Evolutionary conservation across 306 rosid species (phyloP).

Genomic region (Vigna radiata): DNA sequence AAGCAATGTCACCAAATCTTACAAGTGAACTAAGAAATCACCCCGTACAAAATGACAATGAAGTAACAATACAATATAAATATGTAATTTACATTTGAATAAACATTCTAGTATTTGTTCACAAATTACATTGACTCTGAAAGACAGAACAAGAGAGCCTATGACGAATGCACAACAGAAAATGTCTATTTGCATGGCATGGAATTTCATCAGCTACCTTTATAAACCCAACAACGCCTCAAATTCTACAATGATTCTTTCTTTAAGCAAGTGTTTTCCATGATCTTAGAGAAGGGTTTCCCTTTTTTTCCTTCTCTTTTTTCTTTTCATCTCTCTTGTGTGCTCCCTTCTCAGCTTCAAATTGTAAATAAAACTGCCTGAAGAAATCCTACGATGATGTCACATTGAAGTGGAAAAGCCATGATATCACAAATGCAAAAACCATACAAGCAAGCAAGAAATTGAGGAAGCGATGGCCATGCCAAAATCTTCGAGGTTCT

Average conservation of each 20-base stretch:
- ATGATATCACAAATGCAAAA: slow-evolving; percentile 86
- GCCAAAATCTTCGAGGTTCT: slow-evolving; percentile 78
- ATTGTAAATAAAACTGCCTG: slow-evolving; percentile 26
- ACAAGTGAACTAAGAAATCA: too few species aligned
- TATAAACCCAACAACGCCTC: slow-evolving; percentile 38
- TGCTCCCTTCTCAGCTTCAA: slow-evolving; percentile 24
- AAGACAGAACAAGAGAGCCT: slow-evolving; percentile 37
- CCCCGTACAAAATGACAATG: not conserved
- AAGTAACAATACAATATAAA: slow-evolving; percentile 30
- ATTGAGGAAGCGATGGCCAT: slow-evolving; percentile 80
- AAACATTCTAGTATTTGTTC: slow-evolving; percentile 44
- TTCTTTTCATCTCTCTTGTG: slow-evolving; percentile 21
- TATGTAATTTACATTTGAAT: slow-evolving; percentile 47
- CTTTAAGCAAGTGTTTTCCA: slow-evolving; percentile 9
- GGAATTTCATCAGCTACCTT: slow-evolving; percentile 27
- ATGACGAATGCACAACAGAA: slow-evolving; percentile 47
- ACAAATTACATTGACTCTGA: slow-evolving; percentile 42
- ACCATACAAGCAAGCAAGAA: slow-evolving; percentile 93
- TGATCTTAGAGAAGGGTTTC: not conserved
- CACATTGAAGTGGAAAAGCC: slow-evolving; percentile 89
- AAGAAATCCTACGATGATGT: slow-evolving; percentile 53
- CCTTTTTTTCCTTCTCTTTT: not conserved
- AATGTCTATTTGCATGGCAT: slow-evolving; percentile 40
- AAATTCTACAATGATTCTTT: slow-evolving; percentile 34
- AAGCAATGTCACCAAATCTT: not conserved